These are phyloP conservation scores for Helotiales sp. DNA, from an alignment of 2,329 filamentous ascomycete genomes.

Conservation along the genomic window DNA sequence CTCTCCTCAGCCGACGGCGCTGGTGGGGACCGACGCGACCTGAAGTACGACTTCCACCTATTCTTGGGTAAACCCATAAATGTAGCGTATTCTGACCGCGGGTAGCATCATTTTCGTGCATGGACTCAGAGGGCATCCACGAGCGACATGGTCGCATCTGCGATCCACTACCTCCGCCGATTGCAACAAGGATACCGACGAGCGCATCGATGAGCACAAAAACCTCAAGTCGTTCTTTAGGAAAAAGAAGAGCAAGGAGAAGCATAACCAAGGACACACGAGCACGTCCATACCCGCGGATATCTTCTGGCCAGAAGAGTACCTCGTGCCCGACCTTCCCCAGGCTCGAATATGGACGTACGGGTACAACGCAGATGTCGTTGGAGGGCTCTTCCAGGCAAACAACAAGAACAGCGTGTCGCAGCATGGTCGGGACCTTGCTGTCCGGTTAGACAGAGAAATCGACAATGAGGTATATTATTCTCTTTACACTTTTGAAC, in stretches of 20 bases:
- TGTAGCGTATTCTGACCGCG: conserved; percentile 1
- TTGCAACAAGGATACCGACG: not conserved
- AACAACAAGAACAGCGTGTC: conserved; percentile 39
- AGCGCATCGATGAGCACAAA: not conserved
- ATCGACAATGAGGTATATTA: conserved; percentile 32
- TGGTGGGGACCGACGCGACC: not conserved
- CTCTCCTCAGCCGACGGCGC: not conserved
- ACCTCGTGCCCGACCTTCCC: conserved; percentile 38
- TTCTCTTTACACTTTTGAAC: not conserved
- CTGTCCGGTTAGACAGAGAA: conserved; percentile 33
- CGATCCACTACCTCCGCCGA: not conserved
- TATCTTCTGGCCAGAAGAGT: conserved; percentile 39
- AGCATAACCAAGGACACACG: not conserved
- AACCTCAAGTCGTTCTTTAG: not conserved
- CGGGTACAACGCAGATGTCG: conserved; percentile 42
- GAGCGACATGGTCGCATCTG: not conserved
- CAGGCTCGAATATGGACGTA: conserved; percentile 42
- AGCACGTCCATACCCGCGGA: not conserved
- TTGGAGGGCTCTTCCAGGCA: conserved; percentile 37
- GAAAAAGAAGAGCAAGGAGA: not conserved
- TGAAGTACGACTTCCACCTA: not conserved
- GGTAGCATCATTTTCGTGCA: conserved; percentile 1
- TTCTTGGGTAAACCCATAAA: not conserved
- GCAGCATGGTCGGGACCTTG: conserved; percentile 37
- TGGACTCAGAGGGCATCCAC: conserved; percentile 1